Conservation (phyloP, 2,329 filamentous ascomycete genomes). For the Fusarium sulawesiense region DNA sequence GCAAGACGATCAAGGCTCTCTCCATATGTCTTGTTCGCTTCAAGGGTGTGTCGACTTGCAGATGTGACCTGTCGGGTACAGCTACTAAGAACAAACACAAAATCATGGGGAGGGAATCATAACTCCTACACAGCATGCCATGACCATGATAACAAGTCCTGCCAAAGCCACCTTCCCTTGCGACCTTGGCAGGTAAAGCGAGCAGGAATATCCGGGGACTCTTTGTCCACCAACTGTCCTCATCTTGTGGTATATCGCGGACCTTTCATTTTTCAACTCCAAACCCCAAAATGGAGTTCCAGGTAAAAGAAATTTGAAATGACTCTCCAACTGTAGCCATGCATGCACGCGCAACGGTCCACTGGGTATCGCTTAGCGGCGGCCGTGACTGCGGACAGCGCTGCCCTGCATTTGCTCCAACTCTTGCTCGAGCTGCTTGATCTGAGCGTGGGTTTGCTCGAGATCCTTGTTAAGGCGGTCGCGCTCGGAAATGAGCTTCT, state of each 20-base stretch:
- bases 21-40: constrained; percentile 46
- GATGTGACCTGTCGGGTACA: constrained; percentile 38
- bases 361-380: constrained; percentile 71
- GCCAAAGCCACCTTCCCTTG: constrained; percentile 23
- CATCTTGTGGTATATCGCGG: constrained; percentile 48
- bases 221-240: constrained; percentile 35
- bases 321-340: constrained; percentile 47
- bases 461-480: constrained; percentile 99
- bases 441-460: constrained; percentile 94
- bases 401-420: constrained; percentile 94
- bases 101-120: constrained; percentile 43
- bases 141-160: constrained; percentile 38
- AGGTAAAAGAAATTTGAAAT: constrained; percentile 45
- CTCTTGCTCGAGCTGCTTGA: constrained; percentile 91
- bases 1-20: constrained; percentile 53
- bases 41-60: constrained; percentile 36
- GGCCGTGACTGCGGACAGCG: constrained; percentile 89
- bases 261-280: constrained; percentile 52
- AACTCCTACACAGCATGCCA: constrained; percentile 43
- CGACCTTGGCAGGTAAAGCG: constrained; percentile 33
- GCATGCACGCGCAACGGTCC: constrained; percentile 35
- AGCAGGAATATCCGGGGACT: constrained; percentile 49
- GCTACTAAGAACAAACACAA: constrained; percentile 42
- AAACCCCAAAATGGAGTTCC: constrained; percentile 49
- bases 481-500: constrained; percentile 98